Evolutionary conservation across 768 basidiomycete species (phyloP).

Genomic region (Kwoniella shandongensis): DNA sequence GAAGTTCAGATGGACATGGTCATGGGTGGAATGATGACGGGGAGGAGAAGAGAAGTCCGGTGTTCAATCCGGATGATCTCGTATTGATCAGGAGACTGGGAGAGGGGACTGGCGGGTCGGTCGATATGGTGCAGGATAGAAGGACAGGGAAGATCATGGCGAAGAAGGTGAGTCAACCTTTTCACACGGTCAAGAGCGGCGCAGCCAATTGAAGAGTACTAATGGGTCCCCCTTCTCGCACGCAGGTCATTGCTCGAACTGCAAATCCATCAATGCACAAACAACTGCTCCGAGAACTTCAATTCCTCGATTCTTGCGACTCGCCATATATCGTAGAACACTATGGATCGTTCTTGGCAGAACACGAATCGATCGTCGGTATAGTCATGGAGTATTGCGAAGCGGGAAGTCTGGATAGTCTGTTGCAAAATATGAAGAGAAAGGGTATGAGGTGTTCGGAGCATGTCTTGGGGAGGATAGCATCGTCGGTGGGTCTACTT

Average conservation of each 20-base stretch:
- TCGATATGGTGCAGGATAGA: slow-evolving; percentile 49
- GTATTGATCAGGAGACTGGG: slow-evolving; percentile 46
- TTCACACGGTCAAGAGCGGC: too few species aligned
- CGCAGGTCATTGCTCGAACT: slow-evolving; percentile 52
- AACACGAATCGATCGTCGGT: slow-evolving; percentile 50
- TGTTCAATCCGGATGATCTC: slow-evolving; percentile 39
- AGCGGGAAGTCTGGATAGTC: slow-evolving; percentile 51
- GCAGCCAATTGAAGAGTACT: neutral
- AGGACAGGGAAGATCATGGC: slow-evolving; percentile 52
- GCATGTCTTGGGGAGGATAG: slow-evolving; percentile 53
- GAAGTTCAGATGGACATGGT: slow-evolving; percentile 13
- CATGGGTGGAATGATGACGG: slow-evolving; percentile 12
- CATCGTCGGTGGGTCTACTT: slow-evolving; percentile 48
- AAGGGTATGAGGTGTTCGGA: slow-evolving; percentile 48
- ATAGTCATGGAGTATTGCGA: slow-evolving; percentile 56
- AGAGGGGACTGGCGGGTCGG: slow-evolving; percentile 53
- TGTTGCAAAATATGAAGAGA: slow-evolving; percentile 45
- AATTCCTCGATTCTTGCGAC: slow-evolving; percentile 51
- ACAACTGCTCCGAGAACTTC: slow-evolving; percentile 53
- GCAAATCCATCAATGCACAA: slow-evolving; percentile 54
- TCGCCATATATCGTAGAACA: slow-evolving; percentile 54
- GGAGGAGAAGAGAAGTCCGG: slow-evolving; percentile 22
- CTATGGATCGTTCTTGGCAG: slow-evolving; percentile 54
- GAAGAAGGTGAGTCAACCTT: slow-evolving; percentile 48
- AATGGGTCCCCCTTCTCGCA: neutral